These are phyloP conservation scores for Talaromyces islandicus DNA, from an alignment of 2,329 filamentous ascomycete genomes.

Conservation along the genomic window DNA sequence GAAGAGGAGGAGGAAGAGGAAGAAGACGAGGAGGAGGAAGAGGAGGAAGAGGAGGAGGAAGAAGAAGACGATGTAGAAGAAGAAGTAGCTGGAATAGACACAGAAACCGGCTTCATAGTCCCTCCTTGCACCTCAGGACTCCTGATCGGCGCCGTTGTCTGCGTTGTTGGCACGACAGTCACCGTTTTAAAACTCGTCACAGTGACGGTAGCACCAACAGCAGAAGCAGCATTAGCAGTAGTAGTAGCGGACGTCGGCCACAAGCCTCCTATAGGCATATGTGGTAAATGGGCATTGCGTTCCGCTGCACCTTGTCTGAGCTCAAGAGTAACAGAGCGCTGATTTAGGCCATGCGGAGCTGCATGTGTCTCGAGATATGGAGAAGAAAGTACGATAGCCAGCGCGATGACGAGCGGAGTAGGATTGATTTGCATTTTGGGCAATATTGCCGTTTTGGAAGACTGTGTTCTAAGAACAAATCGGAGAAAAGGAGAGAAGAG, in stretches of 20 bases:
- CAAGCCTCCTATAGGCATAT: not conserved
- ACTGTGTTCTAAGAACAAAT: not conserved
- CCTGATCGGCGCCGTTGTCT: not conserved
- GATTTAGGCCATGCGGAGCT: not conserved
- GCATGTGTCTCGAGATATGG: not conserved
- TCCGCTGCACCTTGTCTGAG: not conserved
- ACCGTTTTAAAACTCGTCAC: constrained; percentile 1
- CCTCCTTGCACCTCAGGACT: not conserved
- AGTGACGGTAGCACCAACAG: not conserved
- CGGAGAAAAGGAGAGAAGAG: not conserved
- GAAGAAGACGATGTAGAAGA: not conserved
- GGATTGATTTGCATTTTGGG: constrained; percentile 6
- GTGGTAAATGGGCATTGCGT: not conserved
- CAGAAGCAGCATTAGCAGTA: not conserved
- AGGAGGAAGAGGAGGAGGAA: not conserved
- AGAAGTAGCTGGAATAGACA: not conserved
- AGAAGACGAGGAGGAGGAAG: too few species aligned
- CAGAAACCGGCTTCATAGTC: constrained; percentile 2
- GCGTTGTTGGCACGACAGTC: constrained; percentile 5
- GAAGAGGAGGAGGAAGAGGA: too few species aligned
- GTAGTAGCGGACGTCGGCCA: not conserved
- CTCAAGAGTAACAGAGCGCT: not conserved
- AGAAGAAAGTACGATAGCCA: constrained; percentile 10
- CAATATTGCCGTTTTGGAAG: not conserved
- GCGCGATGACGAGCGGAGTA: constrained; percentile 2